Conservation (phyloP, 2,329 filamentous ascomycete genomes). For the Byssoonygena ceratinophila region DNA sequence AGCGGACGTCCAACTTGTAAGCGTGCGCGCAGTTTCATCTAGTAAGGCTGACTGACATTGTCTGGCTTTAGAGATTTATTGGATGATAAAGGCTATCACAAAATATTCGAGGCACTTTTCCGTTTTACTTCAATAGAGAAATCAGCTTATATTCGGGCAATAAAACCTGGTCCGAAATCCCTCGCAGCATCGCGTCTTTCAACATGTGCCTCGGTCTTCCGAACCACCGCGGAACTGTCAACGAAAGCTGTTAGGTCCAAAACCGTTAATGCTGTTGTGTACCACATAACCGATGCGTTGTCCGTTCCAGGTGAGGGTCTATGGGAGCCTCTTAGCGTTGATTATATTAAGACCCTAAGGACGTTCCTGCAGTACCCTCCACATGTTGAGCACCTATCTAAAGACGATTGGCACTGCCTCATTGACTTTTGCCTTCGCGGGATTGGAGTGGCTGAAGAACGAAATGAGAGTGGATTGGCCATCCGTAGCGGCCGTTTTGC, state of each 20-base stretch:
- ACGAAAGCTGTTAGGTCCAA: conserved; percentile 59
- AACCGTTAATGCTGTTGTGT: conserved; percentile 65
- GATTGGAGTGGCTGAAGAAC: conserved; percentile 34
- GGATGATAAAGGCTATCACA: conserved; percentile 67
- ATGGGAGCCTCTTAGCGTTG: conserved; percentile 58
- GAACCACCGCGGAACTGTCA: conserved; percentile 60
- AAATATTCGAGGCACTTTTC: conserved; percentile 72
- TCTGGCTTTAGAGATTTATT: conserved; percentile 37
- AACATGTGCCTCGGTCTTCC: conserved; percentile 60
- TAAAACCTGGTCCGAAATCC: conserved; percentile 43
- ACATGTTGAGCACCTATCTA: conserved; percentile 68
- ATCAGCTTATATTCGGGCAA: conserved; percentile 48
- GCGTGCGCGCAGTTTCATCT: conserved; percentile 8
- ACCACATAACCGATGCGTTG: conserved; percentile 70
- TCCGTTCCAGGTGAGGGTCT: conserved; percentile 51
- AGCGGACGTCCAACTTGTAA: conserved; percentile 32
- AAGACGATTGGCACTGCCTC: conserved; percentile 56
- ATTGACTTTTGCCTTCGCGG: conserved; percentile 58
- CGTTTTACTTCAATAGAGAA: conserved; percentile 61
- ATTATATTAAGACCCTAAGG: conserved; percentile 68
- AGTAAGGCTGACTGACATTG: conserved; percentile 6
- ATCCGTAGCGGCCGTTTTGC: conserved; percentile 23
- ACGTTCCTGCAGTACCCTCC: conserved; percentile 60
- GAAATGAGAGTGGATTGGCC: conserved; percentile 24
- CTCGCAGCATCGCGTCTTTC: conserved; percentile 49